Evolutionary conservation across 306 rosid species (phyloP).

Genomic region (Elaeagnus macrophylla): DNA sequence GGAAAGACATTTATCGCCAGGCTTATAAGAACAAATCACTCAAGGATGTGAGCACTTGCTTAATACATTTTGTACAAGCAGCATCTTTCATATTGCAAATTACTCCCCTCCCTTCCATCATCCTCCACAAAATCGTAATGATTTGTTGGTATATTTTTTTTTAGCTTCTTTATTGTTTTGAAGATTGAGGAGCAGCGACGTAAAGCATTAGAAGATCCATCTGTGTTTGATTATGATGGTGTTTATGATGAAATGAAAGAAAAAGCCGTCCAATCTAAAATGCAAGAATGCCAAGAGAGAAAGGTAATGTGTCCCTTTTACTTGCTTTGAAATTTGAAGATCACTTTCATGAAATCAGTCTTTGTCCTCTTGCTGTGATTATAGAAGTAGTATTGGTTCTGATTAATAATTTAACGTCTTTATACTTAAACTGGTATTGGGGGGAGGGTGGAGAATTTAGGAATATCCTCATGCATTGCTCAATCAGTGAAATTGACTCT

Average conservation of each 20-base stretch:
- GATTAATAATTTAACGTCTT: too few species aligned
- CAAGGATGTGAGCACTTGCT: conserved; percentile 43
- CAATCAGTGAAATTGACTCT: too few species aligned
- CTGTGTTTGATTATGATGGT: conserved; percentile 71
- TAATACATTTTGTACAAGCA: neutral
- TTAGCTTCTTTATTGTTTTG: neutral
- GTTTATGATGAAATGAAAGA: conserved; percentile 82
- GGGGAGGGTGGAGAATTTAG: too few species aligned
- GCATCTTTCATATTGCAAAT: neutral
- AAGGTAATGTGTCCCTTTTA: conserved; percentile 30
- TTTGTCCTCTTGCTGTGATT: too few species aligned
- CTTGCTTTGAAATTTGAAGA: neutral
- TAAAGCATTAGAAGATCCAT: conserved; percentile 79
- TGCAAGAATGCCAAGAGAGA: conserved; percentile 62
- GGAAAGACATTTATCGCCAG: conserved; percentile 70
- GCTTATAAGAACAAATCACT: conserved; percentile 77
- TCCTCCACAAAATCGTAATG: neutral
- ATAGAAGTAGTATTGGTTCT: too few species aligned
- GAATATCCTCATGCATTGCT: too few species aligned
- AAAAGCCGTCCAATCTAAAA: conserved; percentile 44
- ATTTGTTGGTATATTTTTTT: conserved; percentile 10
- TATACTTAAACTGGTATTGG: too few species aligned
- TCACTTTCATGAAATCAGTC: too few species aligned
- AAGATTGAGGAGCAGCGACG: conserved; percentile 79
- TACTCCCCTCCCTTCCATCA: neutral